Conservation (phyloP, 371 early-diverging fungal genomes). For the Chytridium lagenaria region DNA sequence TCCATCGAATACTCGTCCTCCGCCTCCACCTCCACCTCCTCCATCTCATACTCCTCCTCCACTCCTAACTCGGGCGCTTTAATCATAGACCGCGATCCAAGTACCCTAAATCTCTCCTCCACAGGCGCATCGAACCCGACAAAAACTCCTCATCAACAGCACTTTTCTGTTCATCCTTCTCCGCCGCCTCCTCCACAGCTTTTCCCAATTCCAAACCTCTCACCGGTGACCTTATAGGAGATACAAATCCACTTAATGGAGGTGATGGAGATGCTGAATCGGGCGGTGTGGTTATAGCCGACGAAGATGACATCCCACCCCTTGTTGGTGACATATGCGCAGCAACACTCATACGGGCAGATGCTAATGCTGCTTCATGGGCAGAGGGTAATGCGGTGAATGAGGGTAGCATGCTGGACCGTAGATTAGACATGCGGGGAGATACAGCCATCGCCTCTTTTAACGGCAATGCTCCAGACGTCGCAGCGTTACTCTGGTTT, state of each 20-base stretch:
- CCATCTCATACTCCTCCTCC: neutral
- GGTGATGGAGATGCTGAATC: neutral
- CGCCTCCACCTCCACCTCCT: too few species aligned
- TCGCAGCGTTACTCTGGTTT: neutral
- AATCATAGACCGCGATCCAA: neutral
- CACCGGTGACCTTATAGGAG: neutral
- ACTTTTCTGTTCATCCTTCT: neutral
- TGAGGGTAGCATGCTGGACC: slow-evolving; percentile 1
- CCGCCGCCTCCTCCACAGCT: neutral
- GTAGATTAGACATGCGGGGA: neutral
- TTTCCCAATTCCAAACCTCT: neutral
- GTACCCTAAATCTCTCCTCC: neutral
- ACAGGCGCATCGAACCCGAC: slow-evolving; percentile 4
- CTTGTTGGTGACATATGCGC: neutral
- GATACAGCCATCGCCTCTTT: too few species aligned
- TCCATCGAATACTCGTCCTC: slow-evolving; percentile 31
- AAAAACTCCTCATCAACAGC: neutral
- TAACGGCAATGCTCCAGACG: neutral
- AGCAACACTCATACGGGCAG: neutral
- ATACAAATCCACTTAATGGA: too few species aligned
- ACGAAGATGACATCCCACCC: neutral
- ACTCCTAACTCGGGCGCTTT: neutral
- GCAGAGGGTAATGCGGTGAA: slow-evolving; percentile 5
- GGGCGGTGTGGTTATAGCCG: neutral
- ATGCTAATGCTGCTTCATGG: neutral